Evolutionary conservation across 129 eudicot genomes (phyloP), one percentile per base, ranked within the genome.

Genomic region (Lonicera japonica): DNA sequence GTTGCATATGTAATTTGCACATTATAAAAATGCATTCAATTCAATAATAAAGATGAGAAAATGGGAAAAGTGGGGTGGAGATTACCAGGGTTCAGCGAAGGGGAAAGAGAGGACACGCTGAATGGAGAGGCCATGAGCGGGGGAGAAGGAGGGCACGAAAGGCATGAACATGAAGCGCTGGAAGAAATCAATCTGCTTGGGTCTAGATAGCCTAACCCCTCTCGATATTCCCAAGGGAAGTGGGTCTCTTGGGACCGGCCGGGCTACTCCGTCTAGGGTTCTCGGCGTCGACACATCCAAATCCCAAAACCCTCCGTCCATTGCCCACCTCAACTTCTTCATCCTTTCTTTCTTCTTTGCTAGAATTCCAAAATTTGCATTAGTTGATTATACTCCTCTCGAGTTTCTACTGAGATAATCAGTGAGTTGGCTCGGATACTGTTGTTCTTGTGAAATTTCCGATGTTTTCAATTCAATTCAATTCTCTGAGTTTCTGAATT

Each of bases 131-230:
- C 95, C 92, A 4, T 62, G 54, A 11, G 48, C 25, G 68, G 50
- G 43, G 77, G 79, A 56, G 68, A 78, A 81, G 18, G 88, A 90
- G 64, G 97, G 95, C 70, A 86, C 70, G 23, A 86, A 84, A 18
- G 97, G 97, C 79, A 76, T 72, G 51, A 77, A 71, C 94, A 90
- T 90, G 74, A 90, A 90, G 6, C 89, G 74, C 76, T 90, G 97
- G 58, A 90, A 65, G 87, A 90, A 90, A 63, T 90, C 95, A 36
- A 71, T 53, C 72, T 90, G 97, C 61, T 79, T 86, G 64, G 94
- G 89, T 29, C 97, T 76, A 24, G 97, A 81, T 16, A 90, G 87
- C 61, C 78, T 80, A 40, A 70, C 61, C 4, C 97, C 95, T 47
- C 97, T 75, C 1, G 86, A 80, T 5, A 90, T 23, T 3, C 97